Percentiles rank a stretch among this genome's conserved stretches.
Conservation (phyloP, 176 grass and related monocot genomes). For the Tillandsia leiboldiana region DNA sequence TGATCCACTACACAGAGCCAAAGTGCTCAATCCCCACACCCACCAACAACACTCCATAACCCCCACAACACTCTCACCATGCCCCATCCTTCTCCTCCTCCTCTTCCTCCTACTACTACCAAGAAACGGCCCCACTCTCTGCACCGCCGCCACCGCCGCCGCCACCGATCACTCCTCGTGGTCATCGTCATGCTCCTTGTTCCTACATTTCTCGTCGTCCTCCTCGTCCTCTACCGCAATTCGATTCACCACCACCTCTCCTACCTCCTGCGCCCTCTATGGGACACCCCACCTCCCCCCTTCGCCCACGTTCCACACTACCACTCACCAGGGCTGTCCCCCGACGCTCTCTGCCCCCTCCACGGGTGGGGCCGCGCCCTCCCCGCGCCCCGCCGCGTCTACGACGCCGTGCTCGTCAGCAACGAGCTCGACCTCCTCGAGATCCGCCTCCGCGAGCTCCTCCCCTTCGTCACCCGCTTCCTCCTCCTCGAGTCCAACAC, state of each 20-base stretch:
- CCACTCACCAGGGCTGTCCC: constrained; percentile 56
- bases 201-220: too few relatives aligned
- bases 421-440: constrained; percentile 88
- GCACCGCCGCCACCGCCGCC: too few relatives aligned
- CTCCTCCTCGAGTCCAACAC: constrained; percentile 80
- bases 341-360: constrained; percentile 51
- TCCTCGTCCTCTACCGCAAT: too few relatives aligned
- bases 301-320: constrained; percentile 76
- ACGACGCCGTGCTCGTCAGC: constrained; percentile 78
- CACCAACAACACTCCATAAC: too few relatives aligned
- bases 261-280: constrained; percentile 80
- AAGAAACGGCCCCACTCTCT: too few relatives aligned
- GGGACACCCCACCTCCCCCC: constrained; percentile 68
- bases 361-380: constrained; percentile 63
- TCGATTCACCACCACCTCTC: constrained; percentile 18
- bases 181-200: too few relatives aligned
- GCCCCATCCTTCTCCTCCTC: too few relatives aligned
- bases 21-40: too few relatives aligned
- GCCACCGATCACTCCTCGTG: too few relatives aligned
- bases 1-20: too few relatives aligned
- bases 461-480: constrained; percentile 67
- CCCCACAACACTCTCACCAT: too few relatives aligned
- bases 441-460: constrained; percentile 63
- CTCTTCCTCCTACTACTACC: too few relatives aligned
- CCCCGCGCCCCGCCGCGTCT: constrained; percentile 52